phyloP scores from a whole-genome alignment of 768 basidiomycete genomes.

The Leccinum imitatum region DNA sequence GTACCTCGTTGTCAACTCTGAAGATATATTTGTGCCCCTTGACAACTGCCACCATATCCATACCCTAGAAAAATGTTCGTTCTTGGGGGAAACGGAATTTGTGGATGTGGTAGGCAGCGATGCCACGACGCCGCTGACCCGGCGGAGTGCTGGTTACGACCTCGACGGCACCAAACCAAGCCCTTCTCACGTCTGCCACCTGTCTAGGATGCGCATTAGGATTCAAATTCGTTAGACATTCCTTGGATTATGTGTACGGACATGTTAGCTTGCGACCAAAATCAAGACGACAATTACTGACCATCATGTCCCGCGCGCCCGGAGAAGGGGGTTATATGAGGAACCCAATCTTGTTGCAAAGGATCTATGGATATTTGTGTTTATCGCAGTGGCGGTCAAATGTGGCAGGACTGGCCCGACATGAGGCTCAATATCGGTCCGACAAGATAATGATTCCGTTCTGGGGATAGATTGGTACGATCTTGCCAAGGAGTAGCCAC shows the following conservation, averaged over 20 bases:
- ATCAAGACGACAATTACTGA: background rate
- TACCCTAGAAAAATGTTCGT: background rate
- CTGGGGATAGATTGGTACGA: background rate
- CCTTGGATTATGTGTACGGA: background rate
- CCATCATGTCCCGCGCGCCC: background rate
- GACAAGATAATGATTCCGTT: background rate
- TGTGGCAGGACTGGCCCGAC: background rate
- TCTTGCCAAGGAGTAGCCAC: background rate
- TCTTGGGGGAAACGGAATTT: background rate
- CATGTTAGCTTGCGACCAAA: background rate
- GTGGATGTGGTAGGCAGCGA: background rate
- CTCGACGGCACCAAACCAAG: background rate
- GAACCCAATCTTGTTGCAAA: background rate
- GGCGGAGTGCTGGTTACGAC: background rate
- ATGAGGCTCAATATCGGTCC: background rate
- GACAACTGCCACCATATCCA: background rate
- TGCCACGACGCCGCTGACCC: background rate
- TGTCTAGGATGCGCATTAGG: background rate
- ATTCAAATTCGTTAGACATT: background rate
- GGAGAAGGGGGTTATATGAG: background rate
- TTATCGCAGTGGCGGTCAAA: background rate
- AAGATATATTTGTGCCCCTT: background rate
- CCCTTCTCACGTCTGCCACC: constrained; percentile 1
- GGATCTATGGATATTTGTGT: background rate
- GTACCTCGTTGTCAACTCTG: background rate